Evolutionary conservation across 2,329 filamentous ascomycete species (phyloP), one percentile per base, ranked within the genome.

Genomic region (Sphaerulina populicola): DNA sequence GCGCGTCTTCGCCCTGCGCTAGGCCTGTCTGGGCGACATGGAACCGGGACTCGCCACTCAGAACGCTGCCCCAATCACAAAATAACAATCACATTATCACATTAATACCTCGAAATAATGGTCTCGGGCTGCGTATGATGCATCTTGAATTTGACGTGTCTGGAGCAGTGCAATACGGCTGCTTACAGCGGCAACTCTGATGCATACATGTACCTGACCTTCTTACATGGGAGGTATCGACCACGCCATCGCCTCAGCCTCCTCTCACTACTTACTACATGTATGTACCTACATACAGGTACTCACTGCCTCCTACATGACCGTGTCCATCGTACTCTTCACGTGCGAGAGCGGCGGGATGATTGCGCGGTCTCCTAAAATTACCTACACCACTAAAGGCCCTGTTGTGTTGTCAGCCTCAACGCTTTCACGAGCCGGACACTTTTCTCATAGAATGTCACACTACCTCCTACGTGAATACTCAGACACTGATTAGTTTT

Each of bases 1-100:
- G 49, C 52, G 54, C 54, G 52, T 59, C 54, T 55, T 49, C 40
- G 43, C 43, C 36, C 12, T 38, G 23, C 49, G 40, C 55, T 44
- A 54, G 50, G 46, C 53, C 54, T 47, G 23, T 53, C 54, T 55
- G 40, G 55, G 43, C 36, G 8, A 21, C 15, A 38, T 44, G 47
- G 47, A 41, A 14, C 48, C 51, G 39, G 11, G 11, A 39, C 33
- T 18, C 53, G 53, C 53, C 53, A 56, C 50, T 39, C 21, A 18
- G 18, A 18, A 18, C 18, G 18, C 18, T 41, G 27, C 29, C 35
- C n/a, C n/a, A n/a, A 33, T 38, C 41, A 36, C n/a, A n/a, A n/a
- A 7, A 9, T 1, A n/a, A 5, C 5, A 18, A 18, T 18, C 2
- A 18, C 18, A 18, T 18, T 18, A 18, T 18, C 2, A 18, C 18